Evolutionary conservation across 169 alveolate genomes (phyloP).

Genomic region (Sarcocystis neurona): DNA sequence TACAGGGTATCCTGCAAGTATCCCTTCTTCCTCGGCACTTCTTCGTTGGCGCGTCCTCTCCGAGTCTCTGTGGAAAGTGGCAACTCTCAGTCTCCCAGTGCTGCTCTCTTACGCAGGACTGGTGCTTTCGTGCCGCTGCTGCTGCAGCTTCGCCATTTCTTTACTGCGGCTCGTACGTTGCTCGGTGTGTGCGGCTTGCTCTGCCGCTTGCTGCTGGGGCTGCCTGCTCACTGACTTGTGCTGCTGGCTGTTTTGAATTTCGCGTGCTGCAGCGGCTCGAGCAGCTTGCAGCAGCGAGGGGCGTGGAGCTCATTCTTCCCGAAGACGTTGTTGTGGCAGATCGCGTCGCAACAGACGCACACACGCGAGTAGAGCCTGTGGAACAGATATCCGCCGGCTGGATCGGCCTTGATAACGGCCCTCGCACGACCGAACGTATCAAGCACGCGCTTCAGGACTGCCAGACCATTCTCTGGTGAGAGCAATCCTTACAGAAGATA

Average conservation of each 20-base stretch:
- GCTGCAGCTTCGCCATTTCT: not conserved
- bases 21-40: too few relatives aligned
- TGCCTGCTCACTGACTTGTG: too few relatives aligned
- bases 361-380: slow-evolving; percentile 79
- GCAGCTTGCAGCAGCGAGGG: slow-evolving; percentile 87
- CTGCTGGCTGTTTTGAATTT: slow-evolving; percentile 76
- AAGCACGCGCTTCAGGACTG: slow-evolving; percentile 82
- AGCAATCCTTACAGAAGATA: too few relatives aligned
- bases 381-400: slow-evolving; percentile 92
- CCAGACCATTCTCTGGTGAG: slow-evolving; percentile 88
- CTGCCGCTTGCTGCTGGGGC: not conserved
- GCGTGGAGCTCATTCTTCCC: slow-evolving; percentile 92
- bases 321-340: slow-evolving; percentile 89
- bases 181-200: not conserved
- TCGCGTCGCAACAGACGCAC: slow-evolving; percentile 83
- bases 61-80: too few relatives aligned
- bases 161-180: not conserved
- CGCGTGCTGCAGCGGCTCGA: slow-evolving; percentile 86
- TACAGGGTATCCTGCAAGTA: too few relatives aligned
- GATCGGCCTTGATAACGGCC: slow-evolving; percentile 98
- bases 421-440: slow-evolving; percentile 82
- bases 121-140: not conserved
- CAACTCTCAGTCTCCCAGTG: not conserved
- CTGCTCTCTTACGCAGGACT: not conserved
- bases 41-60: too few relatives aligned